phyloP scores from a whole-genome alignment of 257 asterid species.

The Handroanthus guayacan region DNA sequence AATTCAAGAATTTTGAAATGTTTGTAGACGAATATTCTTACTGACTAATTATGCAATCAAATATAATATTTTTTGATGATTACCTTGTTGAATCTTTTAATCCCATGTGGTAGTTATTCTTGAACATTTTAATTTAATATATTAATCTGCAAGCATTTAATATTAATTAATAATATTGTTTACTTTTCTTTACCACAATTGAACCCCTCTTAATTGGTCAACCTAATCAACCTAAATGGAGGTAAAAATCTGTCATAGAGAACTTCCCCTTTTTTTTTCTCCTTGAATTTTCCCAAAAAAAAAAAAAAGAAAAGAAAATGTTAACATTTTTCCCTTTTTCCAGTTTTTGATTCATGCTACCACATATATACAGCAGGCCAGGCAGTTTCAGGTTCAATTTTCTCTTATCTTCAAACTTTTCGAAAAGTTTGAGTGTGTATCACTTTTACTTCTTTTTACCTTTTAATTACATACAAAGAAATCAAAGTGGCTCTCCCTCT shows the following conservation, averaged over 20 bases:
- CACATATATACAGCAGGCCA: too few species aligned
- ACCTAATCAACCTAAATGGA: not conserved
- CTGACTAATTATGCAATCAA: not conserved
- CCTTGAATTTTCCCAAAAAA: too few species aligned
- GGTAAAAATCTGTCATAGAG: not conserved
- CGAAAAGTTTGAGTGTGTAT: not conserved
- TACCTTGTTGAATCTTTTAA: not conserved
- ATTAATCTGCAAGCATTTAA: not conserved
- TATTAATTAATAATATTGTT: not conserved
- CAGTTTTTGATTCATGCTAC: not conserved
- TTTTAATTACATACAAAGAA: not conserved
- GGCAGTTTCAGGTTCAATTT: not conserved
- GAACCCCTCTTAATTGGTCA: not conserved
- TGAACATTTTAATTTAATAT: not conserved
- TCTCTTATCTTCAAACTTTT: not conserved
- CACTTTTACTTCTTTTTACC: not conserved
- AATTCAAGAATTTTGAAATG: not conserved
- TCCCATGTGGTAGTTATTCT: constrained; percentile 9
- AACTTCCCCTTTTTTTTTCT: too few species aligned
- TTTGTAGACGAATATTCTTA: not conserved
- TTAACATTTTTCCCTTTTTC: not conserved
- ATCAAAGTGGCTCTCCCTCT: too few species aligned
- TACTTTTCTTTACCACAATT: not conserved
- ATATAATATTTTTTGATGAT: not conserved
- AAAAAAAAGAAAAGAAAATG: not conserved